A percentile compares a stretch with the other conserved stretches of the same genome.
Evolutionary conservation across 345 rosid species (phyloP).

Genomic region (Hirschfeldia incana): DNA sequence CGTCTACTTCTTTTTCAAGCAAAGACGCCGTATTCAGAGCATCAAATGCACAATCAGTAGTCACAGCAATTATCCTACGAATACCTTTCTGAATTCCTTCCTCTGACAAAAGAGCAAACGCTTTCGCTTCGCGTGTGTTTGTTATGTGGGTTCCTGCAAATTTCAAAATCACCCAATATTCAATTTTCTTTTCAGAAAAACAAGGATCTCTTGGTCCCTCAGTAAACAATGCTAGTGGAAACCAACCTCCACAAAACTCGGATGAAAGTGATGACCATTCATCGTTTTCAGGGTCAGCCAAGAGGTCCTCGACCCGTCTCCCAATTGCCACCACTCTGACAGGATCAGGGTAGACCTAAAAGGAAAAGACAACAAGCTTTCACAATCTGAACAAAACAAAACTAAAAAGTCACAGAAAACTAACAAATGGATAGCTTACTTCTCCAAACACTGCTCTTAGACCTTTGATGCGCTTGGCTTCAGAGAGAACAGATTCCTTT

Average conservation of each 20-base stretch:
- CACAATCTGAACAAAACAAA: background rate
- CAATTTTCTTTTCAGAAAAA: conserved; percentile 22
- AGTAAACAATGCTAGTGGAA: background rate
- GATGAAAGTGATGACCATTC: conserved; percentile 68
- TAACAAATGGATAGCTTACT: conserved; percentile 41
- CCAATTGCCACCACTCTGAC: conserved; percentile 86
- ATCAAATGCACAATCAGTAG: conserved; percentile 68
- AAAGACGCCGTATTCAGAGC: conserved; percentile 60
- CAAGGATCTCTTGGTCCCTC: background rate
- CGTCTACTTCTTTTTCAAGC: conserved; percentile 71
- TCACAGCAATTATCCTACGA: conserved; percentile 84
- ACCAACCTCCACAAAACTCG: conserved; percentile 83
- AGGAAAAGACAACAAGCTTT: background rate
- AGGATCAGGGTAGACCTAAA: conserved; percentile 72
- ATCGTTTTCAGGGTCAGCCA: conserved; percentile 70
- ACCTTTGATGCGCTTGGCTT: conserved; percentile 67
- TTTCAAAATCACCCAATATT: conserved; percentile 13
- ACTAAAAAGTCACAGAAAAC: background rate
- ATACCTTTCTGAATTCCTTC: conserved; percentile 95
- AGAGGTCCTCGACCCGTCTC: conserved; percentile 63
- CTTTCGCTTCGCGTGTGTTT: conserved; percentile 88
- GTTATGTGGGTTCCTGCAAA: conserved; percentile 79
- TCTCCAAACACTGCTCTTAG: conserved; percentile 85
- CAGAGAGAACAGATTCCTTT: conserved; percentile 52
- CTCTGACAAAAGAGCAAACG: conserved; percentile 89